phyloP scores from a whole-genome alignment of 306 rosid species.

The Begonia peltatifolia region DNA sequence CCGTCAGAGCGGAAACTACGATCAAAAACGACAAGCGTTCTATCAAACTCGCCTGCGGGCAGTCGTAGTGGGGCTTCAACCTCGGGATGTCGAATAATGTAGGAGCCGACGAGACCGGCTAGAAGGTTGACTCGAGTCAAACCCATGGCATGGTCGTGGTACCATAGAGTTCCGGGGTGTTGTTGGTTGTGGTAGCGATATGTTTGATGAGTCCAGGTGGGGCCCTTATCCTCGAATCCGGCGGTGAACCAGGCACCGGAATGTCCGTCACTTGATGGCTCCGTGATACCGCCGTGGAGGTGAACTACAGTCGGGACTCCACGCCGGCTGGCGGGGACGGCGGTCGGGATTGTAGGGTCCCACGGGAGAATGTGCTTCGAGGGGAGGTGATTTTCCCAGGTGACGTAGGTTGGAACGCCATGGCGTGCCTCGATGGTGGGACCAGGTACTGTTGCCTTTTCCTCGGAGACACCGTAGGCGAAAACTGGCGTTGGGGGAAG shows the following conservation, averaged over 20 bases:
- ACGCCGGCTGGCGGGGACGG: slow-evolving; percentile 12
- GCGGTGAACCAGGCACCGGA: slow-evolving; percentile 57
- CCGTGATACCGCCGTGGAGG: slow-evolving; percentile 64
- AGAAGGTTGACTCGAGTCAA: slow-evolving; percentile 15
- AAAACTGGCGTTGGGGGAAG: slow-evolving; percentile 51
- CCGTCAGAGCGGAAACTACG: slow-evolving; percentile 52
- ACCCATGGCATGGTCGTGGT: slow-evolving; percentile 83
- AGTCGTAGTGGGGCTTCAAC: slow-evolving; percentile 34
- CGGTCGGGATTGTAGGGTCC: slow-evolving; percentile 66
- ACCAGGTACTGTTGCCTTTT: slow-evolving; percentile 56
- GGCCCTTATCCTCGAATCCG: slow-evolving; percentile 16
- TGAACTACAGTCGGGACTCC: slow-evolving; percentile 79
- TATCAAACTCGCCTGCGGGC: slow-evolving; percentile 36
- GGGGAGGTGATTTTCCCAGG: slow-evolving; percentile 66
- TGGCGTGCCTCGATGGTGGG: slow-evolving; percentile 62
- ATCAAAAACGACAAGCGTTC: slow-evolving; percentile 39
- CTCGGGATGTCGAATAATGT: slow-evolving; percentile 34
- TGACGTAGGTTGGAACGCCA: slow-evolving; percentile 35
- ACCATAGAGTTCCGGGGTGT: slow-evolving; percentile 76
- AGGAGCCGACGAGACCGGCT: slow-evolving; percentile 36
- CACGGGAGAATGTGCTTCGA: slow-evolving; percentile 62
- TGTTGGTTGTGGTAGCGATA: slow-evolving; percentile 49
- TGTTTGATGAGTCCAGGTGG: slow-evolving; percentile 29
- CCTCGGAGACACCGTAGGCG: slow-evolving; percentile 36
- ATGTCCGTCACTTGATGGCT: slow-evolving; percentile 52